Evolutionary conservation across 139 green algal species (phyloP).

Genomic region (Chlamydomonas eustigma): DNA sequence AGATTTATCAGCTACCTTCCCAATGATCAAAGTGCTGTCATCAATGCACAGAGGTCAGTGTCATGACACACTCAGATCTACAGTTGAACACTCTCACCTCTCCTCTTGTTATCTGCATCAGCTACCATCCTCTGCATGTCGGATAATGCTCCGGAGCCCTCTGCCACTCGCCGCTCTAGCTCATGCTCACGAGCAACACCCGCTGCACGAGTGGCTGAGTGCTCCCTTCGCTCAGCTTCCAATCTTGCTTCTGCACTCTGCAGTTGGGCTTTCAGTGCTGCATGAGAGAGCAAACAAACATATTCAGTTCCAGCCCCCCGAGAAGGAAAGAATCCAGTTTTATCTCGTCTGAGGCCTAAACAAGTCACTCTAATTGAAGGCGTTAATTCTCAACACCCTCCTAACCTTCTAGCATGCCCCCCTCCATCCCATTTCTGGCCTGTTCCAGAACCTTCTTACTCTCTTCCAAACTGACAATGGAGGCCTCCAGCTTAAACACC

Average conservation of each 20-base stretch:
- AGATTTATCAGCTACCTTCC: background rate
- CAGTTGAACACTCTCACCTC: constrained; percentile 14
- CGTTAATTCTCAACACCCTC: background rate
- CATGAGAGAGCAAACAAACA: no score
- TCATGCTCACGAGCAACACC: constrained; percentile 50
- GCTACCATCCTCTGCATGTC: constrained; percentile 43
- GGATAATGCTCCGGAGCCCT: constrained; percentile 40
- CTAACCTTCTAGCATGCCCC: constrained; percentile 42
- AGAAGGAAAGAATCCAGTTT: no score
- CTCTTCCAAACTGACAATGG: constrained; percentile 38
- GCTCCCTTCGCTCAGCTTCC: constrained; percentile 53
- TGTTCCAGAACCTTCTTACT: constrained; percentile 30
- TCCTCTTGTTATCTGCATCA: constrained; percentile 23
- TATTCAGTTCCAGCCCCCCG: no score
- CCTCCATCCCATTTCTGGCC: constrained; percentile 31
- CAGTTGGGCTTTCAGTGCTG: constrained; percentile 54
- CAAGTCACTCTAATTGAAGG: no score
- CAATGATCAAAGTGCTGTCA: no score
- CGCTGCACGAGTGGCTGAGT: constrained; percentile 24
- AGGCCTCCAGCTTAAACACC: constrained; percentile 38
- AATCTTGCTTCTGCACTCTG: constrained; percentile 47
- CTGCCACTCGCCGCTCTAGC: constrained; percentile 49
- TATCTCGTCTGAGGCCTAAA: no score
- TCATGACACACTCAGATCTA: no score
- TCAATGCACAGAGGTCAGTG: no score